These are phyloP conservation scores for Rhynchospora pubera DNA, from an alignment of 176 grass and related monocot genomes.

Conservation along the genomic window DNA sequence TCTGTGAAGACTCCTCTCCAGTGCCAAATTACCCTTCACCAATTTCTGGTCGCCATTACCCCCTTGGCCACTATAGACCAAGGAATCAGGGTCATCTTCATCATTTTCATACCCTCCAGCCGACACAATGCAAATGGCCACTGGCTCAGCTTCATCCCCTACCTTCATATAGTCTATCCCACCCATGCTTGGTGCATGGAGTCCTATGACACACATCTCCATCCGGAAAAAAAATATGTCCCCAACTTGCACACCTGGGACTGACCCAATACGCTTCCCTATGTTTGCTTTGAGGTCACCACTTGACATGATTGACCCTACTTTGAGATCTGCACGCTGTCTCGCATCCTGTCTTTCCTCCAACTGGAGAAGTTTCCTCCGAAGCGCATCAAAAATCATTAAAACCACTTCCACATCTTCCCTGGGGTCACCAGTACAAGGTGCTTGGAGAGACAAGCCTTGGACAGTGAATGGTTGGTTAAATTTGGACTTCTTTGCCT, in stretches of 20 bases:
- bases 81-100: slow-evolving; percentile 62
- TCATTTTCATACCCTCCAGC: slow-evolving; percentile 87
- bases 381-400: slow-evolving; percentile 74
- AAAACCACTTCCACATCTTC: slow-evolving; percentile 60
- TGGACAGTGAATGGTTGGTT: slow-evolving; percentile 20
- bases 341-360: slow-evolving; percentile 51
- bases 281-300: slow-evolving; percentile 55
- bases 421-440: slow-evolving; percentile 40
- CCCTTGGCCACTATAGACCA: slow-evolving; percentile 79
- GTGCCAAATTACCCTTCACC: slow-evolving; percentile 84
- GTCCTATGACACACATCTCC: slow-evolving; percentile 69
- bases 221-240: slow-evolving; percentile 97
- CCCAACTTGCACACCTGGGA: slow-evolving; percentile 76
- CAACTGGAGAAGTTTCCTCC: slow-evolving; percentile 75
- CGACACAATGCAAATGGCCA: slow-evolving; percentile 82
- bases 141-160: slow-evolving; percentile 53
- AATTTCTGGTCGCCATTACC: slow-evolving; percentile 81
- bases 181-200: slow-evolving; percentile 84
- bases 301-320: slow-evolving; percentile 48
- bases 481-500: slow-evolving; percentile 32
- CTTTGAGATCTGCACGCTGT: slow-evolving; percentile 63
- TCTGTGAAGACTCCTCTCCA: slow-evolving; percentile 61
- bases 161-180: slow-evolving; percentile 92
- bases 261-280: slow-evolving; percentile 47
- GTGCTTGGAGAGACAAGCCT: slow-evolving; percentile 24